Percentiles rank a stretch among this genome's conserved stretches.
These are phyloP conservation scores for Leccinum broughii DNA, from an alignment of 768 basidiomycete species.

Conservation along the genomic window DNA sequence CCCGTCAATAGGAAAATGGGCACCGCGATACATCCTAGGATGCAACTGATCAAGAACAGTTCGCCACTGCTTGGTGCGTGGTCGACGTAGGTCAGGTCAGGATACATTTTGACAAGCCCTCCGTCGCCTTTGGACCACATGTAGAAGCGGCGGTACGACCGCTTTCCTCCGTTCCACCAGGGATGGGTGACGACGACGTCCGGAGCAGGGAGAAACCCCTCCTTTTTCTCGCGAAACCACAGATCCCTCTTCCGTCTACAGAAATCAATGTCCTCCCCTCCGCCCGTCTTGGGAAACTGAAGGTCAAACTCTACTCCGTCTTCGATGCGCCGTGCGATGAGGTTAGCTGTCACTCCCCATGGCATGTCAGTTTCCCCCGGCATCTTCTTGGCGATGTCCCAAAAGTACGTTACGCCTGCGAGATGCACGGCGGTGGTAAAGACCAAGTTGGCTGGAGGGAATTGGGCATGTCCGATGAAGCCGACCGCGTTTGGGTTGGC, in stretches of 20 bases:
- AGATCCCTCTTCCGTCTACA: slow-evolving; percentile 47
- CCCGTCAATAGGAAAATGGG: slow-evolving; percentile 18
- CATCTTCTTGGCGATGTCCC: slow-evolving; percentile 58
- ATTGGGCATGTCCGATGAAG: slow-evolving; percentile 52
- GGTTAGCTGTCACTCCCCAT: slow-evolving; percentile 65
- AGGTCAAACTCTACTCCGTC: slow-evolving; percentile 49
- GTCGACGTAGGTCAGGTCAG: slow-evolving; percentile 46
- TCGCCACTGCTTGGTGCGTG: slow-evolving; percentile 52
- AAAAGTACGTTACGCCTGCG: slow-evolving; percentile 59
- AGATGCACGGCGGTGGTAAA: slow-evolving; percentile 57
- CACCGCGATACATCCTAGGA: slow-evolving; percentile 14
- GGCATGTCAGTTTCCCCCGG: slow-evolving; percentile 44
- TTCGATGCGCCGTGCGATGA: slow-evolving; percentile 46
- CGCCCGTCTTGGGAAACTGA: slow-evolving; percentile 60
- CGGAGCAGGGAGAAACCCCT: slow-evolving; percentile 51
- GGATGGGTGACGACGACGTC: slow-evolving; percentile 53
- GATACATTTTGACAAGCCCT: slow-evolving; percentile 47
- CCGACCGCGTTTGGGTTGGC: slow-evolving; percentile 48
- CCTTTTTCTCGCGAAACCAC: slow-evolving; percentile 34
- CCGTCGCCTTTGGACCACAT: slow-evolving; percentile 64
- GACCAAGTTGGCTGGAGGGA: slow-evolving; percentile 48
- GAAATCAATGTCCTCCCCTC: slow-evolving; percentile 65
- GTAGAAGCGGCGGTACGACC: slow-evolving; percentile 53
- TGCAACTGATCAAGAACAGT: slow-evolving; percentile 33
- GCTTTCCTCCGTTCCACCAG: slow-evolving; percentile 51